phyloP scores from a whole-genome alignment of 2,329 filamentous ascomycete species.

The Fusarium verticillioides region DNA sequence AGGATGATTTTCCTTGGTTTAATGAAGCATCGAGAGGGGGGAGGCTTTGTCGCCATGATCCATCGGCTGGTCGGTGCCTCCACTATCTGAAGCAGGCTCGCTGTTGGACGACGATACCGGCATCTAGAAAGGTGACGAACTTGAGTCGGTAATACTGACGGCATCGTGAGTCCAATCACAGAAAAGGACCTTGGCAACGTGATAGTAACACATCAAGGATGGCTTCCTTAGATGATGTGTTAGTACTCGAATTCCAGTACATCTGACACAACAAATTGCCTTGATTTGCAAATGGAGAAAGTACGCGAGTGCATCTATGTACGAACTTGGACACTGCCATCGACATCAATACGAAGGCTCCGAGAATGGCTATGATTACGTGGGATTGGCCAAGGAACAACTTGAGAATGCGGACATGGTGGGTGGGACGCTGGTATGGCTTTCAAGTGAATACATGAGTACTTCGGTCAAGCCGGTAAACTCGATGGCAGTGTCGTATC shows the following conservation, averaged over 20 bases:
- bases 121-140: slow-evolving; percentile 21
- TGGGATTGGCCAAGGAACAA: slow-evolving; percentile 25
- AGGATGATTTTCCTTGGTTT: slow-evolving; percentile 31
- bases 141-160: slow-evolving; percentile 32
- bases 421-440: slow-evolving; percentile 3
- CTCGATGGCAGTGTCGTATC: slow-evolving; percentile 17
- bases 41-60: slow-evolving; percentile 23
- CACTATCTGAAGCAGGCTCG: slow-evolving; percentile 18
- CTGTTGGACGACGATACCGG: slow-evolving; percentile 35
- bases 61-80: slow-evolving; percentile 29
- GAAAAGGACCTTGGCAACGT: slow-evolving; percentile 37
- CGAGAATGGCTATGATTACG: slow-evolving; percentile 25
- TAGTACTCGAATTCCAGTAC: slow-evolving; percentile 22
- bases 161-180: slow-evolving; percentile 42
- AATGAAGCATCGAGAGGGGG: slow-evolving; percentile 30
- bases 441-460: slow-evolving; percentile 17
- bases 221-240: slow-evolving; percentile 11
- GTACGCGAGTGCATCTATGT: slow-evolving; percentile 38
- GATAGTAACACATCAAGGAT: slow-evolving; percentile 35
- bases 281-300: slow-evolving; percentile 11
- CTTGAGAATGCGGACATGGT: slow-evolving; percentile 16
- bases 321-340: slow-evolving; percentile 31
- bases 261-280: slow-evolving; percentile 23
- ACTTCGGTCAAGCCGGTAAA: slow-evolving; percentile 25
- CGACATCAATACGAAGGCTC: slow-evolving; percentile 30